Evolutionary conservation across 306 rosid species (phyloP), one percentile per base, ranked within the genome.

Genomic region (Cucurbita maxima): DNA sequence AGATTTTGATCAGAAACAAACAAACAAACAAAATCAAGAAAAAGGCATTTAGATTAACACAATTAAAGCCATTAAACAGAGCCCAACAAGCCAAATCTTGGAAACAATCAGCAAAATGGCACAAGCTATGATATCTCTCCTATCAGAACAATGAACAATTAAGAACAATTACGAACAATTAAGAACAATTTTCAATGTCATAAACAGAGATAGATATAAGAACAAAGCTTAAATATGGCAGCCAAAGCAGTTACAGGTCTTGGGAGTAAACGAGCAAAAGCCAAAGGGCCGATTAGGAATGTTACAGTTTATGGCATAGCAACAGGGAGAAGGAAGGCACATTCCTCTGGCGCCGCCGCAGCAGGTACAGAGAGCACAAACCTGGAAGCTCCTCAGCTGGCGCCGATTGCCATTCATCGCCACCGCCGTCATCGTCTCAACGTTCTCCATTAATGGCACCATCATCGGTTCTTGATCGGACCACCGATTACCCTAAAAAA

Each of bases 271-370:
- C 58, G 99, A 89, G 79, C 99, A 95, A 84, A 91, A 91, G 37
- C 99, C 99, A 82, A 91, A 95, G 54, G 99, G 99, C 75, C 90
- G 85, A 81, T 95, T 82, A 20, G 99, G 99, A 75, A 95, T 89
- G 87, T 95, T 89, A 92, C 99, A 95, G 82, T 91, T 89, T 87
- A 95, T 91, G 69, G 99, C 96, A 81, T 91, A 95, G 91, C 99
- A 95, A 82, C 99, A 95, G 0, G 97, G 97, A 76, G 97, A 88
- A n/a, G 99, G 91, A 84, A 95, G 82, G 81, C 99, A 95, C 3
- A 87, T 77, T 56, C 99, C 93, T 89, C 71, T 89, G 4, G 96
- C 87, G 55, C 99, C 97, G 63, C 99, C 99, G 72, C 99, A 95
- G 83, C 99, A 95, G 36, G 99, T 95, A 72, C 99, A 95, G 18